Evolutionary conservation across 2,329 filamentous ascomycete species (phyloP), one percentile per base, ranked within the genome.

Genomic region (Fusarium virguliforme): DNA sequence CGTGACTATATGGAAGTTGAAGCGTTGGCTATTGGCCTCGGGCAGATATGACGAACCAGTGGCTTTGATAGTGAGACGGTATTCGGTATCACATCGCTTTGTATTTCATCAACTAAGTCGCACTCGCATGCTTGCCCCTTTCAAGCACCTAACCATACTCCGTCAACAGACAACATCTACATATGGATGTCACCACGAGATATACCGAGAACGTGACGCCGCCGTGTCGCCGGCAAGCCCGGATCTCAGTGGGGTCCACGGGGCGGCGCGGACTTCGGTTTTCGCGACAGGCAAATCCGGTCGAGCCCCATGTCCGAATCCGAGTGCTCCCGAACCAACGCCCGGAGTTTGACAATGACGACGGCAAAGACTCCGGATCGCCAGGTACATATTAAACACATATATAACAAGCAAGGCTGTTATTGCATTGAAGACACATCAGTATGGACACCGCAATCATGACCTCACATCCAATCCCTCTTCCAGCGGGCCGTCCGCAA

Each of bases 391-490:
- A 50, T 50, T 30, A 30, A 50, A 50, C n/a, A 18, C 18, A 18
- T 18, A 18, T 18, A 18, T 18, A 55, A 37, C 10, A 37, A 53
- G 7, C 10, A 4, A 15, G 8, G 8, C 22, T 32, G n/a, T 22
- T 6, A 22, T 35, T 28, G 28, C n/a, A 30, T 10, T 18, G 4
- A 26, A 8, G 3, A 50, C 30, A 18, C 40, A 24, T 48, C 43
- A 50, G 30, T 10, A 50, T 50, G 43, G 26, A 50, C n/a, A 18
- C 5, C 2, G 30, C 28, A 15, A 54, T 24, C 18, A 72, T 72
- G 65, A 34, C 51, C 65, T 24, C 58, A 57, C 40, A 18, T 71
- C 10, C 56, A 56, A 1, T 38, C 35, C 9, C 28, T 72, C 8
- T 13, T 26, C 4, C 34, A 43, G 2, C 9, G 58, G 6, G 8